Percentiles rank a stretch among this genome's conserved stretches.
Conservation (phyloP, 2,329 filamentous ascomycete genomes). For the Dichotomopilus funicola region DNA sequence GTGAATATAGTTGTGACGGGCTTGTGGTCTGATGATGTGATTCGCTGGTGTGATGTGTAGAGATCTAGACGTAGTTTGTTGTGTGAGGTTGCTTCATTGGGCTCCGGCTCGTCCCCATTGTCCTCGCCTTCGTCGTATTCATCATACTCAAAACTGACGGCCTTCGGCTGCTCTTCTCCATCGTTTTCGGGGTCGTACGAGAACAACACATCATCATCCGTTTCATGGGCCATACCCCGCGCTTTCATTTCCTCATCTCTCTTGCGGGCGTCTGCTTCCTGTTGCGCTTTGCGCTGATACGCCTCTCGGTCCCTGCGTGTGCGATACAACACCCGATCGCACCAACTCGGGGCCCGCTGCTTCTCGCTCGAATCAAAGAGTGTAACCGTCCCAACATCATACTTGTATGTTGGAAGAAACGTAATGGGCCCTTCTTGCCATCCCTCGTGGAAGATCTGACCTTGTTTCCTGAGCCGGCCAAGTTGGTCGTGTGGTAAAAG, state of each 20-base stretch:
- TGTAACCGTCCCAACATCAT: conserved; percentile 87
- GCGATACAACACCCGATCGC: conserved; percentile 84
- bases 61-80: conserved; percentile 53
- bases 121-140: conserved; percentile 53
- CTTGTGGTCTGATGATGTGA: conserved; percentile 93
- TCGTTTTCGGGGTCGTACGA: conserved; percentile 85
- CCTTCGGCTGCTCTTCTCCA: conserved; percentile 36
- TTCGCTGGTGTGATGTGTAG: conserved; percentile 82
- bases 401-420: conserved; percentile 95
- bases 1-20: conserved; percentile 79
- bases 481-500: conserved; percentile 88
- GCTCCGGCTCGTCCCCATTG: conserved; percentile 41
- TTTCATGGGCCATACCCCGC: conserved; percentile 65
- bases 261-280: conserved; percentile 60
- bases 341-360: conserved; percentile 88
- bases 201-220: conserved; percentile 78
- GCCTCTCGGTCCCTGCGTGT: conserved; percentile 63
- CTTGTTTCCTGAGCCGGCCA: conserved; percentile 60
- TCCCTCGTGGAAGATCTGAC: conserved; percentile 82
- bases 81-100: conserved; percentile 48
- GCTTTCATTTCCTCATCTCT: conserved; percentile 82
- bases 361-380: conserved; percentile 96
- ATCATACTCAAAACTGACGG: conserved; percentile 52
- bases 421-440: conserved; percentile 85
- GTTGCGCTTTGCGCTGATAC: conserved; percentile 56